phyloP scores from a whole-genome alignment of 2,329 filamentous ascomycete species.

The Boeremia exigua region DNA sequence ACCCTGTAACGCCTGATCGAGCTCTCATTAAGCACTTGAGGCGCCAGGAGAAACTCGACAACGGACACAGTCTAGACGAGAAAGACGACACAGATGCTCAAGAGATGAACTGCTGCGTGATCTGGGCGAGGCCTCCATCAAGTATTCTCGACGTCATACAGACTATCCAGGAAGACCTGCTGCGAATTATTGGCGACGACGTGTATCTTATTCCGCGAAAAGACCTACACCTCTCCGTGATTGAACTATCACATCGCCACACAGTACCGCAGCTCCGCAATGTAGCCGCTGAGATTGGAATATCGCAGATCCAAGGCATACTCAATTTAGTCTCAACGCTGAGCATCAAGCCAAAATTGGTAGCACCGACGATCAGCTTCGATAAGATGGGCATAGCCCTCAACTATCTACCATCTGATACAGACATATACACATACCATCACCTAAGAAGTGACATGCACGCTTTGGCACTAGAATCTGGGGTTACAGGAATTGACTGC shows the following conservation, averaged over 20 bases:
- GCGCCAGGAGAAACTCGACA: not conserved
- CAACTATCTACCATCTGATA: constrained; percentile 14
- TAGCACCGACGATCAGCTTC: constrained; percentile 16
- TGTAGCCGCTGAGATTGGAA: constrained; percentile 9
- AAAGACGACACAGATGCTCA: constrained; percentile 6
- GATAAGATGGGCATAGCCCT: constrained; percentile 24
- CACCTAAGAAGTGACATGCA: constrained; percentile 22
- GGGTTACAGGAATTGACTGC: constrained; percentile 16
- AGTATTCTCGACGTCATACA: constrained; percentile 3
- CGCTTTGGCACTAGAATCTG: constrained; percentile 18
- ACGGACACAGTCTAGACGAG: not conserved
- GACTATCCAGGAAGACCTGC: constrained; percentile 1
- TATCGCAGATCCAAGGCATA: constrained; percentile 14
- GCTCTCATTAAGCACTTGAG: constrained; percentile 19
- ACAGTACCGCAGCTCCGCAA: constrained; percentile 9
- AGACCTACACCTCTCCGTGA: constrained; percentile 19
- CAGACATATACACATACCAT: constrained; percentile 17
- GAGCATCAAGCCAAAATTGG: constrained; percentile 7
- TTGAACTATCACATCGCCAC: constrained; percentile 24
- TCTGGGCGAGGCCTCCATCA: constrained; percentile 16
- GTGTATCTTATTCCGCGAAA: constrained; percentile 13
- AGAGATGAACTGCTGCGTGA: constrained; percentile 17
- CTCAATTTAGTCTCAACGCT: constrained; percentile 11
- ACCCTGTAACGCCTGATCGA: constrained; percentile 17
- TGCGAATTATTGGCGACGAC: constrained; percentile 7